Evolutionary conservation across 352 stramenopile genomes (phyloP), one percentile per base, ranked within the genome.

Genomic region (Phytophthora capsici): DNA sequence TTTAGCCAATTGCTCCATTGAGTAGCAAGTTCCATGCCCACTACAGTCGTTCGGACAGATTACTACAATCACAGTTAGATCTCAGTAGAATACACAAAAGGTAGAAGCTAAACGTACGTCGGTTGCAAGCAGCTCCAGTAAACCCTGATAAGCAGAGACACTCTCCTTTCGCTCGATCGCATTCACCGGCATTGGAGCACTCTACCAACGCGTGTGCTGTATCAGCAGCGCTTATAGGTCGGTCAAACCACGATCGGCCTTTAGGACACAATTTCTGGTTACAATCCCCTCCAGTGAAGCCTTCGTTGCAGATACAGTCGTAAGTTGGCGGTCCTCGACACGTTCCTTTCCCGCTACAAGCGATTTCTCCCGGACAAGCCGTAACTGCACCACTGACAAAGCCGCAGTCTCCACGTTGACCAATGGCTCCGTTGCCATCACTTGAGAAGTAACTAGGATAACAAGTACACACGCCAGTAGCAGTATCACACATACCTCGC

Each of bases 391-490:
- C 61, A 6, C 63, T 71, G 61, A 92, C 82, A 62, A 84, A 94
- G 5, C 95, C 96, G 62, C 96, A 98, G 78, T 99, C 95, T 14
- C 94, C 95, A 16, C 93, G 80, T 61, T 83, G 81, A 3, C 94
- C 93, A 34, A 92, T 89, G 19, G 71, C 82, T 23, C 82, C 93
- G 32, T 89, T 81, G 2, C 87, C 88, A 46, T 93, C 81, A 67
- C 85, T 91, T 12, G 82, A 93, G 54, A 94, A 95, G 40, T 91
- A 98, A 53, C 86, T 90, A 9, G 44, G 40, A 71, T 92, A 97
- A 71, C 94, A 98, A 1, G 51, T 56, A 66, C 94, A 98, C 23
- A 94, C 70, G 37, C 91, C 80, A 6, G 71, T 81, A 6, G 63
- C 63, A 26, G 59, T 69, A 62, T 98, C 90, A 63, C 94, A 98